Evolutionary conservation across 805 yeast genomes (phyloP), one percentile per base, ranked within the genome.

Genomic region (Millerozyma acaciae): DNA sequence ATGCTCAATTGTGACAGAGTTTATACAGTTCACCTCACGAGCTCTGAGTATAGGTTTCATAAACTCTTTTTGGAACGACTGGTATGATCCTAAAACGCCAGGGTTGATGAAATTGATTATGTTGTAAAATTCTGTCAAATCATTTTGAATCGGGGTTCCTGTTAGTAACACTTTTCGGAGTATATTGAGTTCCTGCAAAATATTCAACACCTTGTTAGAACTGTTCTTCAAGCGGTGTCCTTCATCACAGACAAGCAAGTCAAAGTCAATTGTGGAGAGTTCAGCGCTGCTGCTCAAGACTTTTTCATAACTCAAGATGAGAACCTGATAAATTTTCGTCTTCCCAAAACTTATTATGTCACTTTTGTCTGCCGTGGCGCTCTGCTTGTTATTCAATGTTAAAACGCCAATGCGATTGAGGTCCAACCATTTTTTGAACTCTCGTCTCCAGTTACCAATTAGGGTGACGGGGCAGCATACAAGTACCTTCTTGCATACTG

Each of bases 91-190:
- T 16, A 93, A 62, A 1, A 84, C 62, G 0, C 89, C 90, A 0
- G 96, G 96, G 48, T 87, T 88, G 8, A 87, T 64, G 51, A 90
- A 90, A 49, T 87, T 83, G 5, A 82, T 75, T 47, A 93, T 76
- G 7, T 83, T 80, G 57, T 66, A 86, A 53, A 85, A 90, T 52
- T 93, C 98, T 2, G 62, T 62, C 30, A 93, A 69, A 54, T 93
- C 96, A 57, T 93, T 93, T 52, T 93, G 98, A 21, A 93, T 86
- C 0, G 96, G 96, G 0, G 96, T 87, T 0, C 96, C 98, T 0
- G 95, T 77, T 5, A 93, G 61, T 4, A 90, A 49, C 2, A 90
- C 62, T 39, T 81, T 76, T 26, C 68, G 74, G 6, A 65, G 64
- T 4, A 81, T 69, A 26, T 76, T 61, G 12, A 88, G 56, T 4